A percentile compares a stretch with the other conserved stretches of the same genome.
Conservation (phyloP, 2,329 filamentous ascomycete genomes). For the Epichloe festucae region DNA sequence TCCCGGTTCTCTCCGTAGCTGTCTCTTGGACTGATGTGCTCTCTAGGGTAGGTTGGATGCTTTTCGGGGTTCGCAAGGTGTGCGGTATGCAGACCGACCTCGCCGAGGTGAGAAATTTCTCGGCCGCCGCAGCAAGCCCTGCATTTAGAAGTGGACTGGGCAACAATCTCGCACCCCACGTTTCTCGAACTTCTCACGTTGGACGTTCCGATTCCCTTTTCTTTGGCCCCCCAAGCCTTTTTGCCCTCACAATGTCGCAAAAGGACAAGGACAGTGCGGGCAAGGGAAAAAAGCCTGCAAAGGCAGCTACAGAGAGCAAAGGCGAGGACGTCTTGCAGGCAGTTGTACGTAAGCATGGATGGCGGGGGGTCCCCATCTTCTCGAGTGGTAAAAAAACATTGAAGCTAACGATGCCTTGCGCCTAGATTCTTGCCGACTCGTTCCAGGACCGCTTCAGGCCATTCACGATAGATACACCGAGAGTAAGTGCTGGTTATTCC, state of each 20-base stretch:
- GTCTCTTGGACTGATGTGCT: no score
- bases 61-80: not conserved
- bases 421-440: conserved; percentile 76
- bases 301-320: conserved; percentile 38
- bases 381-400: not conserved
- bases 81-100: not conserved
- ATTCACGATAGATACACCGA: conserved; percentile 76
- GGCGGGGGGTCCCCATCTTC: conserved; percentile 13
- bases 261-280: conserved; percentile 27
- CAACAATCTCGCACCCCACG: not conserved
- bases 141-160: not conserved
- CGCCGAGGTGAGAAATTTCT: conserved; percentile 1
- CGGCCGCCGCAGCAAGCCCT: no score
- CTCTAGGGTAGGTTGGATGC: not conserved
- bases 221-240: conserved; percentile 1
- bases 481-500: conserved; percentile 38
- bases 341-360: conserved; percentile 30
- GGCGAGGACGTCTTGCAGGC: conserved; percentile 46
- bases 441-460: conserved; percentile 88
- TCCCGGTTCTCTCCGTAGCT: no score
- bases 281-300: conserved; percentile 41
- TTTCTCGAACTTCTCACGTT: conserved; percentile 6
- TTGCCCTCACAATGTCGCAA: conserved; percentile 28
- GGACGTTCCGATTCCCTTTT: not conserved
- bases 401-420: conserved; percentile 10